Evolutionary conservation across 2,329 filamentous ascomycete genomes (phyloP), one percentile per base, ranked within the genome.

Genomic region (Corniculantispora saksenae): DNA sequence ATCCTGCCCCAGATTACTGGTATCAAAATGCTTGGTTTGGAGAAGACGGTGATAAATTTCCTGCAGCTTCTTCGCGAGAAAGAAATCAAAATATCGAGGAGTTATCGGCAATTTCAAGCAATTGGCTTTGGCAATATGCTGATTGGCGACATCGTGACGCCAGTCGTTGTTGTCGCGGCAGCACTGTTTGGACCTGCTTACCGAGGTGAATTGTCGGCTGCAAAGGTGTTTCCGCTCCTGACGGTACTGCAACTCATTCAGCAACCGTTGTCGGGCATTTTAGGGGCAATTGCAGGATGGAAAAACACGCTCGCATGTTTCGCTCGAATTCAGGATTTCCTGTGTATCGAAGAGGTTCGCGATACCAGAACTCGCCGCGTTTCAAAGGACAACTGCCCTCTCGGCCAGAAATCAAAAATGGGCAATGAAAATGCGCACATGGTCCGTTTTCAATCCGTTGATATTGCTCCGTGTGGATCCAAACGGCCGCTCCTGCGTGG

Each of bases 1-100:
- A 27, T 63, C 25, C n/a, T 63, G 29, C 53, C 51, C 12, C 61
- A 63, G 23, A 23, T 63, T 4, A 57, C 25, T 10, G 29, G 21
- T 1, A 63, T 63, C 21, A 63, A 63, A 29, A 57, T 63, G 61
- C 35, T 63, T 3, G 61, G 61, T 1, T 27, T 63, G 2, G 43
- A 38, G 10, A 23, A 21, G 5, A 48, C 43, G 5, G 19, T 60
- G 12, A 40, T 4, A 8, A 43, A 40, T 13, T 40, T 32, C 25
- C 12, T 63, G 3, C 61, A 63, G 23, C 5, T 25, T n/a, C 40
- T 58, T n/a, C 51, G 61, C 7, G 51, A 25, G 7, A 2, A 56
- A n/a, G 61, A 63, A 29, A 63, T 51, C 10, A 15, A n/a, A 1
- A 21, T 27, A 13, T 58, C 43, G 13, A 50, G n/a, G 12, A 57